Evolutionary conservation across 2,329 filamentous ascomycete genomes (phyloP).

Genomic region (Chrysoporthe puriensis): DNA sequence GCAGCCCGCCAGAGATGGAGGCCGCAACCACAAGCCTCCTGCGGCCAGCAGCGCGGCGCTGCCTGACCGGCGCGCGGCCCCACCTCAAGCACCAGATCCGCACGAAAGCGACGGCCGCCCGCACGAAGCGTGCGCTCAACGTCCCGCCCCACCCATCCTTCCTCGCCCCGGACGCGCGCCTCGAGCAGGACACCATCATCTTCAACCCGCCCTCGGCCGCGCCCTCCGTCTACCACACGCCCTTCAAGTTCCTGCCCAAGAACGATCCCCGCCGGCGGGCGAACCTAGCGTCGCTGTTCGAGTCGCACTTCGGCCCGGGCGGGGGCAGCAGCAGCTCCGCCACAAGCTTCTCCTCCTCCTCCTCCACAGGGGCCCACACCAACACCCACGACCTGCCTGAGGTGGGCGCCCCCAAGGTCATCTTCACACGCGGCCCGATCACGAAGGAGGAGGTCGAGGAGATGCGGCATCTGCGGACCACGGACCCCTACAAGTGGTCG

Average conservation of each 20-base stretch:
- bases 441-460: slow-evolving; percentile 59
- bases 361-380: not conserved
- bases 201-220: slow-evolving; percentile 54
- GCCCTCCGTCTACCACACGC: slow-evolving; percentile 64
- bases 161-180: slow-evolving; percentile 41
- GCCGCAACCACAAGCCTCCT: slow-evolving; percentile 23
- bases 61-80: slow-evolving; percentile 20
- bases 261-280: slow-evolving; percentile 57
- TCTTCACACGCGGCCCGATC: slow-evolving; percentile 49
- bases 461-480: slow-evolving; percentile 58
- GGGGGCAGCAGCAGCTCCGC: not conserved
- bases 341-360: not conserved
- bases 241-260: slow-evolving; percentile 66
- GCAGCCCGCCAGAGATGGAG: slow-evolving; percentile 16
- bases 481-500: slow-evolving; percentile 60
- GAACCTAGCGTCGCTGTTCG: slow-evolving; percentile 51
- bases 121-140: slow-evolving; percentile 62
- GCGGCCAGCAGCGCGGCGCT: slow-evolving; percentile 22
- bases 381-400: slow-evolving; percentile 24
- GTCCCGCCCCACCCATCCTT: slow-evolving; percentile 66
- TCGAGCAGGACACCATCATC: slow-evolving; percentile 47
- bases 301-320: slow-evolving; percentile 28
- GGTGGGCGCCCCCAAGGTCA: slow-evolving; percentile 23
- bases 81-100: slow-evolving; percentile 34
- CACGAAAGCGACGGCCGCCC: slow-evolving; percentile 54